Conservation (phyloP, 805 yeast genomes). For the Barnettozyma siamensis region DNA sequence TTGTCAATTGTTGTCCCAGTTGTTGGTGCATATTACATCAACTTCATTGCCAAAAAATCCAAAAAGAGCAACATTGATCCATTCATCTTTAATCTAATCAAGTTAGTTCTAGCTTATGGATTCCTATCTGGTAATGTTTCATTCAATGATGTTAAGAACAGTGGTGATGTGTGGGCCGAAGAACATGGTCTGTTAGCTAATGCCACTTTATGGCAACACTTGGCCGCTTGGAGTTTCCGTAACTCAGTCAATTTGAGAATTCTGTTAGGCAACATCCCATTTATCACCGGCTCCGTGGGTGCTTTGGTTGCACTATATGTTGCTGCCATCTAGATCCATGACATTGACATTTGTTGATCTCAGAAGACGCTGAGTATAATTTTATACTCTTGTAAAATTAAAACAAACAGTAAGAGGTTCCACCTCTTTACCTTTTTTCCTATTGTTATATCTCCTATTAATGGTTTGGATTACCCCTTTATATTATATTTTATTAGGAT, state of each 20-base stretch:
- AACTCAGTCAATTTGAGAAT: conserved; percentile 22
- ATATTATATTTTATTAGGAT: no score
- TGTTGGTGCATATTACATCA: conserved; percentile 25
- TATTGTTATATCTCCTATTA: no score
- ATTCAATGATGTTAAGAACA: conserved; percentile 24
- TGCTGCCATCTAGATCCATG: conserved; percentile 19
- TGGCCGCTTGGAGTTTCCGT: conserved; percentile 21
- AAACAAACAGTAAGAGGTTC: no score
- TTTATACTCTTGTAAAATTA: neutral
- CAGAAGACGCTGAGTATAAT: no score
- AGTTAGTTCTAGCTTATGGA: conserved; percentile 38
- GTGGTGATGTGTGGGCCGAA: conserved; percentile 25
- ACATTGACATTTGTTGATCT: no score
- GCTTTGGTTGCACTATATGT: conserved; percentile 33
- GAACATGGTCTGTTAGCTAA: conserved; percentile 21
- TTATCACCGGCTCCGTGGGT: conserved; percentile 25
- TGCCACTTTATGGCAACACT: conserved; percentile 12
- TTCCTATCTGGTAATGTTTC: conserved; percentile 25
- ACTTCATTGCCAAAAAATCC: conserved; percentile 24
- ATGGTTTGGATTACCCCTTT: no score
- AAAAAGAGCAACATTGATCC: conserved; percentile 45
- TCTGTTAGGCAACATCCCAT: conserved; percentile 31
- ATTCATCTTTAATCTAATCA: conserved; percentile 43
- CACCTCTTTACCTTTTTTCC: neutral
- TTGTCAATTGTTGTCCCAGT: conserved; percentile 20